Conservation (phyloP, 495 filamentous ascomycete genomes). For the Neurospora cerealis region DNA sequence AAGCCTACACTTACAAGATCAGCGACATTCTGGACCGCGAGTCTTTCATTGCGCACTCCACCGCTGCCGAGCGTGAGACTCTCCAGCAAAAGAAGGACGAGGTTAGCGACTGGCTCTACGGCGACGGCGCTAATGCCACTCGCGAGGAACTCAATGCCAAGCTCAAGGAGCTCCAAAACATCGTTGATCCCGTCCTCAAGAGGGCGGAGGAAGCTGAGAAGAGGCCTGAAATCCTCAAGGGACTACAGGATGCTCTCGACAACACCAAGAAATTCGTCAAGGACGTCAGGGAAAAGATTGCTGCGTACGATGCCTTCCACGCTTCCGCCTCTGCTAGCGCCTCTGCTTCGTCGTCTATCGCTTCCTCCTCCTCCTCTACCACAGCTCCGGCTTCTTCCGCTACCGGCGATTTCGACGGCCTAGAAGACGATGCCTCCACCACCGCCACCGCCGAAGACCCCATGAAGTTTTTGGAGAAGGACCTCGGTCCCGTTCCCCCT, state of each 20-base stretch:
- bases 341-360: conserved; percentile 12
- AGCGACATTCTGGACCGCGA: conserved; percentile 72
- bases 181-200: conserved; percentile 58
- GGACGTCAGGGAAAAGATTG: conserved; percentile 40
- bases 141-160: conserved; percentile 59
- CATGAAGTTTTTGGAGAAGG: conserved; percentile 28
- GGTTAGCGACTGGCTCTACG: conserved; percentile 84
- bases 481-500: conserved; percentile 37
- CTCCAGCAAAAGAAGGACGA: conserved; percentile 56
- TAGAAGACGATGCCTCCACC: conserved; percentile 47
- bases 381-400: conserved; percentile 21
- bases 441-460: conserved; percentile 25
- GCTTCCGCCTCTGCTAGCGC: conserved; percentile 33
- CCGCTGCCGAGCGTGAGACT: conserved; percentile 45
- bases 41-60: conserved; percentile 61
- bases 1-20: conserved; percentile 84
- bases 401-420: conserved; percentile 48
- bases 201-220: conserved; percentile 56
- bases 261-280: conserved; percentile 40
- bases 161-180: conserved; percentile 59
- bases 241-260: conserved; percentile 51
- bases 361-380: conserved; percentile 21
- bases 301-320: conserved; percentile 37
- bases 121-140: conserved; percentile 65
- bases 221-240: conserved; percentile 55